Evolutionary conservation across 352 stramenopile species (phyloP).

Genomic region (Phytophthora cryptogea): DNA sequence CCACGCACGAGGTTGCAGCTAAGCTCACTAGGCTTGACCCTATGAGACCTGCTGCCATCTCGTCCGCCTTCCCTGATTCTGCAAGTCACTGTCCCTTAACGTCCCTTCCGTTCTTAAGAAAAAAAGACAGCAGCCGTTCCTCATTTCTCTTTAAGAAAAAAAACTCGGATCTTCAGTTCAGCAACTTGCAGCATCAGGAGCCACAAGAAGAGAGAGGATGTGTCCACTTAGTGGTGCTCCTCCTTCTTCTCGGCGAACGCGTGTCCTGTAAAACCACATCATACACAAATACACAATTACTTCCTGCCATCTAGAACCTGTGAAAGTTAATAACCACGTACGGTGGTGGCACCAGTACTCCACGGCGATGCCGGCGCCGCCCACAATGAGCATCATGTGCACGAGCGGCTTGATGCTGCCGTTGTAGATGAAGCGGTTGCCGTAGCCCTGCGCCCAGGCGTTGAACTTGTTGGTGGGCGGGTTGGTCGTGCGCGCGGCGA

Average conservation of each 20-base stretch:
- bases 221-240: slow-evolving; percentile 59
- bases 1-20: slow-evolving; percentile 16
- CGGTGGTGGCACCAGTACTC: slow-evolving; percentile 78
- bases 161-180: not conserved
- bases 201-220: slow-evolving; percentile 10
- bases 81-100: slow-evolving; percentile 5
- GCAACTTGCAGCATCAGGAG: slow-evolving; percentile 7
- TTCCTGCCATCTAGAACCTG: not conserved
- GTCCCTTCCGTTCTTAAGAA: slow-evolving; percentile 13
- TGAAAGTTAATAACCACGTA: slow-evolving; percentile 35
- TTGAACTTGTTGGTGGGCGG: slow-evolving; percentile 65
- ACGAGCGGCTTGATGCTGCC: slow-evolving; percentile 68
- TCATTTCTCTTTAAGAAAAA: not conserved
- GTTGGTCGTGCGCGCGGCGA: slow-evolving; percentile 58
- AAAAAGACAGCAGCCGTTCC: slow-evolving; percentile 4
- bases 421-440: slow-evolving; percentile 77
- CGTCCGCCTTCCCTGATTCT: slow-evolving; percentile 10
- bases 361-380: slow-evolving; percentile 50
- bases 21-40: slow-evolving; percentile 12
- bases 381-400: slow-evolving; percentile 81
- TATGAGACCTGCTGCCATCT: slow-evolving; percentile 11
- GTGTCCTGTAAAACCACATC: slow-evolving; percentile 38
- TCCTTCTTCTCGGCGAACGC: slow-evolving; percentile 53
- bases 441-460: slow-evolving; percentile 74
- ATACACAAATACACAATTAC: slow-evolving; percentile 16